Conservation (phyloP, 345 rosid species). For the Hypericum androsaemum region DNA sequence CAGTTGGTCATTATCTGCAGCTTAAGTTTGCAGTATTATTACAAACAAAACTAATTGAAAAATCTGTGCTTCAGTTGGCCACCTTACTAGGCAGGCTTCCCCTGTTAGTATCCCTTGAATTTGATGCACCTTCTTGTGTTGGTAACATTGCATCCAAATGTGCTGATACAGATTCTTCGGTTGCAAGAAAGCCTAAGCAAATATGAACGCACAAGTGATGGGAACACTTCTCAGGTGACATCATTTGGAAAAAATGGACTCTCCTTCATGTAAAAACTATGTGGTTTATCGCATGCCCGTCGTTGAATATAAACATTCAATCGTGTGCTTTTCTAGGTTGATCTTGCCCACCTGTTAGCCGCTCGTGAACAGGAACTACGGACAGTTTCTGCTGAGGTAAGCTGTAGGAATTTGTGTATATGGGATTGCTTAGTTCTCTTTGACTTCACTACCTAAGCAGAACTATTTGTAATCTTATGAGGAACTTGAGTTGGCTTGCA, state of each 20-base stretch:
- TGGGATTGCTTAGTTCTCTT: not conserved
- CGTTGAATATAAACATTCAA: slow-evolving; percentile 3
- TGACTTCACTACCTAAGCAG: not conserved
- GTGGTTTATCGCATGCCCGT: not conserved
- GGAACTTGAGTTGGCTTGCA: too few species aligned
- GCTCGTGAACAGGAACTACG: slow-evolving; percentile 92
- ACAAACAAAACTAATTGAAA: too few species aligned
- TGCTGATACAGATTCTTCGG: slow-evolving; percentile 51
- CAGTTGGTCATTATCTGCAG: too few species aligned
- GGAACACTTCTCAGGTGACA: slow-evolving; percentile 80
- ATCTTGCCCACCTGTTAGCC: slow-evolving; percentile 85
- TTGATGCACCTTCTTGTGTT: slow-evolving; percentile 6
- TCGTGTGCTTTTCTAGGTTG: slow-evolving; percentile 49
- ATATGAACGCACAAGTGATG: slow-evolving; percentile 77
- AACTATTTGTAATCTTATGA: not conserved
- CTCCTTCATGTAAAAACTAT: not conserved
- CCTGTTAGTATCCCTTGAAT: not conserved
- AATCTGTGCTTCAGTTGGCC: slow-evolving; percentile 2
- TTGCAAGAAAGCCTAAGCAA: slow-evolving; percentile 88
- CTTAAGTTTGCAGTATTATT: too few species aligned
- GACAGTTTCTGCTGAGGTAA: slow-evolving; percentile 88
- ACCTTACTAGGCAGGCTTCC: not conserved
- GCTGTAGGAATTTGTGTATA: not conserved
- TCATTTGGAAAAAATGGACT: not conserved
- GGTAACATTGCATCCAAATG: not conserved